phyloP scores from a whole-genome alignment of 2,329 filamentous ascomycete genomes.

The Scedosporium boydii region DNA sequence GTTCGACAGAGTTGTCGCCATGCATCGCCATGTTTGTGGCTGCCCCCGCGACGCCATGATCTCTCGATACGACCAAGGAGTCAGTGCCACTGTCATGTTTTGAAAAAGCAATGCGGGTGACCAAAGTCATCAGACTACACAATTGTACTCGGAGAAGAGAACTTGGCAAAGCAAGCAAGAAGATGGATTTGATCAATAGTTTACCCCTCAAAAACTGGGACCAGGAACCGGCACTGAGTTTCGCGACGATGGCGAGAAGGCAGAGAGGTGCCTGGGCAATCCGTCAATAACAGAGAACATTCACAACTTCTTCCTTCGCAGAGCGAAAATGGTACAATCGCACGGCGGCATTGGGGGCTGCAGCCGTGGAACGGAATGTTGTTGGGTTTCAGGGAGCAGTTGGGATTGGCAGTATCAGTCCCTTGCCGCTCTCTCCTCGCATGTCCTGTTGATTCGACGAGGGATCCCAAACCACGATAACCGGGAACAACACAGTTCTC shows the following conservation, averaged over 20 bases:
- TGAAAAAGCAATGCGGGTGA: background rate
- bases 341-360: too few species aligned
- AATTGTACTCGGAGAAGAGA: background rate
- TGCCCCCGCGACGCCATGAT: background rate
- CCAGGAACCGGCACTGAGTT: background rate
- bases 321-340: too few species aligned
- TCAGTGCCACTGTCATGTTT: background rate
- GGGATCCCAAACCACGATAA: too few species aligned
- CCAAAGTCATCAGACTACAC: background rate
- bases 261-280: too few species aligned
- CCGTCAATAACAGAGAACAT: too few species aligned
- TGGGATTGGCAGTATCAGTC: too few species aligned
- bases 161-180: background rate
- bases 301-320: too few species aligned
- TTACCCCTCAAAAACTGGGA: constrained; percentile 1
- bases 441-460: too few species aligned
- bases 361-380: too few species aligned
- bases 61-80: background rate
- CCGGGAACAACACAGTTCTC: too few species aligned
- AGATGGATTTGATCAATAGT: background rate
- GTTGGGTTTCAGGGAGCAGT: too few species aligned
- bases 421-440: too few species aligned
- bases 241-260: background rate
- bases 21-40: background rate
- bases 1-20: background rate